phyloP scores from a whole-genome alignment of 768 basidiomycete genomes.

The Filobasidium floriforme region DNA sequence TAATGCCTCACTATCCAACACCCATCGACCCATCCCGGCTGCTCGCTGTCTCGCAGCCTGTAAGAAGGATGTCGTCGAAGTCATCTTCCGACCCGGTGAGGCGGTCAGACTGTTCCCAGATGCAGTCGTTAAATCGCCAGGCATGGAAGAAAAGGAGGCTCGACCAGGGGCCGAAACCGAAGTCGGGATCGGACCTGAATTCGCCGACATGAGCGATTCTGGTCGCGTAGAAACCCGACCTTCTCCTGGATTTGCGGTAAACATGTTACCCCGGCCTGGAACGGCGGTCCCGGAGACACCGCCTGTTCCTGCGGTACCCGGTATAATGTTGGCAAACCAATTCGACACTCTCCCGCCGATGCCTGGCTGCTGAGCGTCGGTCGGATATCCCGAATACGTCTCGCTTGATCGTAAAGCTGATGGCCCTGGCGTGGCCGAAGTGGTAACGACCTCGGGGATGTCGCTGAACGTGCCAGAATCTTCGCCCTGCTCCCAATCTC shows the following conservation, averaged over 20 bases:
- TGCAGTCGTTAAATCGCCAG: neutral
- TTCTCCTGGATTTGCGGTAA: neutral
- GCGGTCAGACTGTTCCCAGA: neutral
- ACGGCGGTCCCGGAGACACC: neutral
- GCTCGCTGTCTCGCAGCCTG: constrained; percentile 38
- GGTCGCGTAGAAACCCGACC: neutral
- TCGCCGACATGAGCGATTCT: neutral
- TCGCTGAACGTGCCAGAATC: neutral
- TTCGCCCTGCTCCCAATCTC: neutral
- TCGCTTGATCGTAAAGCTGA: neutral
- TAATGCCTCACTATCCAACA: constrained; percentile 81
- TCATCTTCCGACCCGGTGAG: neutral
- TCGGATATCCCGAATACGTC: neutral
- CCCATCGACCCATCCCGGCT: constrained; percentile 58
- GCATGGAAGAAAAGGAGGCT: constrained; percentile 7
- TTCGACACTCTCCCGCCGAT: constrained; percentile 1
- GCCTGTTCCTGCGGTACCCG: neutral
- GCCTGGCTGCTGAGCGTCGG: neutral
- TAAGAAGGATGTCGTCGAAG: constrained; percentile 6
- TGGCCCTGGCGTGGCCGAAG: constrained; percentile 1
- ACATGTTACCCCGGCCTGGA: too few species aligned
- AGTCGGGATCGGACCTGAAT: neutral
- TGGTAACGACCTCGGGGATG: neutral
- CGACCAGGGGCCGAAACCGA: neutral
- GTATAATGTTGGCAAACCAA: constrained; percentile 10